phyloP scores from a whole-genome alignment of 352 stramenopile genomes.

The Phytophthora hybrid region DNA sequence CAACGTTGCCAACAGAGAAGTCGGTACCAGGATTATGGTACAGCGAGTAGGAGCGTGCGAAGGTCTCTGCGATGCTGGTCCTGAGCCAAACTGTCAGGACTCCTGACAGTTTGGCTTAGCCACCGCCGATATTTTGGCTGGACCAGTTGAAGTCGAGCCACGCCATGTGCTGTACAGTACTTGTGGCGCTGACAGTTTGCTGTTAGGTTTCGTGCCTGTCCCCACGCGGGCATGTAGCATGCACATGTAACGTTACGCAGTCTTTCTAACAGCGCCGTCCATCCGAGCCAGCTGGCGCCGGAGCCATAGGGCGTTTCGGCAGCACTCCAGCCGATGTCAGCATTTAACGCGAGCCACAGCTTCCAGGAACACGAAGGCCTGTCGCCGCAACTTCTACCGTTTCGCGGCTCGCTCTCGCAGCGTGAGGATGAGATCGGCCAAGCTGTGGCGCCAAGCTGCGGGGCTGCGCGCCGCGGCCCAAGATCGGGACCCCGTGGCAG shows the following conservation, averaged over 20 bases:
- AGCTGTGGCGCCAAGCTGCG: conserved; percentile 1
- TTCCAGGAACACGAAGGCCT: background rate
- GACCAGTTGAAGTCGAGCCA: too few species aligned
- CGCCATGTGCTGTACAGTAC: too few species aligned
- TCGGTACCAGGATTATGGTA: background rate
- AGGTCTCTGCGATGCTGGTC: too few species aligned
- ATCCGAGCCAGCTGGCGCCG: background rate
- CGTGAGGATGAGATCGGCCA: conserved; percentile 4
- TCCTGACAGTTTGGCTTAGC: too few species aligned
- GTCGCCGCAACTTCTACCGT: conserved; percentile 2
- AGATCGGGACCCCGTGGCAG: conserved; percentile 1
- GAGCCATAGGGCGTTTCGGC: conserved; percentile 5
- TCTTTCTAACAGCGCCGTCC: background rate
- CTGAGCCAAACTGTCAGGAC: too few species aligned
- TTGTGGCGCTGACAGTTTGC: too few species aligned
- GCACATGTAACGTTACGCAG: too few species aligned
- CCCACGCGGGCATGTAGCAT: too few species aligned
- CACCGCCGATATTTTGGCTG: too few species aligned
- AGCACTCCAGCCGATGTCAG: background rate
- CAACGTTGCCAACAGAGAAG: too few species aligned
- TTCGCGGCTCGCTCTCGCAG: background rate
- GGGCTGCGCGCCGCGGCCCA: background rate
- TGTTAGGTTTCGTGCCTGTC: too few species aligned
- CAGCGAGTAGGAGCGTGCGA: too few species aligned
- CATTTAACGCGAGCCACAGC: background rate